Evolutionary conservation across 768 basidiomycete genomes (phyloP).

Genomic region (Bullera alba): DNA sequence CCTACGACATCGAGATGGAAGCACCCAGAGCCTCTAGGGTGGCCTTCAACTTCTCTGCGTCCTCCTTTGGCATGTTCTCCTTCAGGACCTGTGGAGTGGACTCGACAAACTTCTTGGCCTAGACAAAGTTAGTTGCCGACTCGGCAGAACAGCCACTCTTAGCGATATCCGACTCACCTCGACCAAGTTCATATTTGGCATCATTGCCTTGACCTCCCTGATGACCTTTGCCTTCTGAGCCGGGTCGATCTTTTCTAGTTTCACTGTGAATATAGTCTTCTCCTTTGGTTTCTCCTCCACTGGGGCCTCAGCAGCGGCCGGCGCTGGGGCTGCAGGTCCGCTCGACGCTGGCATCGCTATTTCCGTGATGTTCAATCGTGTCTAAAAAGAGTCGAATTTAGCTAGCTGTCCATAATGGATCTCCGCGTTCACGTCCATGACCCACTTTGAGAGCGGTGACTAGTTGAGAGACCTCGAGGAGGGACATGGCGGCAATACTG

Average conservation of each 20-base stretch:
- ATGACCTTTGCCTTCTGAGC: constrained; percentile 92
- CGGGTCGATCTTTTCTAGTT: constrained; percentile 88
- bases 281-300: constrained; percentile 91
- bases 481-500: constrained; percentile 77
- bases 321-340: constrained; percentile 47
- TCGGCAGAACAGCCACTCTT: not conserved
- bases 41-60: constrained; percentile 91
- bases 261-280: constrained; percentile 95
- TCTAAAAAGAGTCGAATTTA: constrained; percentile 42
- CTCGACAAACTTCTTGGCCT: constrained; percentile 99
- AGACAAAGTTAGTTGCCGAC: constrained; percentile 4
- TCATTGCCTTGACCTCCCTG: constrained; percentile 89
- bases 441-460: constrained; percentile 80
- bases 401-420: constrained; percentile 1
- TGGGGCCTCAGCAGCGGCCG: constrained; percentile 55
- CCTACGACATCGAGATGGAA: constrained; percentile 58
- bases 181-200: constrained; percentile 92
- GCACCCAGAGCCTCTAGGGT: constrained; percentile 85
- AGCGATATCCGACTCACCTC: constrained; percentile 76
- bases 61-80: constrained; percentile 91
- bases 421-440: constrained; percentile 17
- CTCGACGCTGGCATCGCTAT: constrained; percentile 82
- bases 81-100: constrained; percentile 86
- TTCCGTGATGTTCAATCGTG: constrained; percentile 92
- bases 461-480: constrained; percentile 91